Percentiles rank a stretch among this genome's conserved stretches.
These are phyloP conservation scores for Parafenestella ontariensis DNA, from an alignment of 2,329 filamentous ascomycete genomes.

Conservation along the genomic window DNA sequence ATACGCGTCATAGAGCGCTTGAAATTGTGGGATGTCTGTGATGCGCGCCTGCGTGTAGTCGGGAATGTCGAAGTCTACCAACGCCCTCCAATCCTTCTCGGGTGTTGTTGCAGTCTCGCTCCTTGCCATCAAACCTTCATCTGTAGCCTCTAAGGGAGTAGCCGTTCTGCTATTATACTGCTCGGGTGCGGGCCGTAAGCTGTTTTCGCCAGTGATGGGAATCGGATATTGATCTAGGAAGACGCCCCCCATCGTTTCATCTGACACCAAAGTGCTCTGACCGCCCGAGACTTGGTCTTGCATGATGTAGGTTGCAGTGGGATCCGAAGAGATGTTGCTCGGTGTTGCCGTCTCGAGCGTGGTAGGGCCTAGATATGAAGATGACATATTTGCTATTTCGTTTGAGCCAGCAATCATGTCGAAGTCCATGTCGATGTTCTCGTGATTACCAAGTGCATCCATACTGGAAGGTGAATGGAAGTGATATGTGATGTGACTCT, in stretches of 20 bases:
- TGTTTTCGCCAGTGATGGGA: not conserved
- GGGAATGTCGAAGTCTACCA: conserved; percentile 6
- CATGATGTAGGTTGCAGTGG: not conserved
- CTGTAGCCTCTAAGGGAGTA: not conserved
- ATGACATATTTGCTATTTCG: not conserved
- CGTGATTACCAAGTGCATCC: not conserved
- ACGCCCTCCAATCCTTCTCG: not conserved
- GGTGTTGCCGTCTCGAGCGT: not conserved
- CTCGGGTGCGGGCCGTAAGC: not conserved
- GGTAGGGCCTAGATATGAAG: not conserved
- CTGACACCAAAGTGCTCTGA: not conserved
- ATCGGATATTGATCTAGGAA: not conserved
- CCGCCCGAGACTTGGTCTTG: not conserved
- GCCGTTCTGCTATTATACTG: not conserved
- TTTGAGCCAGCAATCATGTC: not conserved
- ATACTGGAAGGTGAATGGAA: not conserved
- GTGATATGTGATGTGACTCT: not conserved
- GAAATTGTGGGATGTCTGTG: conserved; percentile 13
- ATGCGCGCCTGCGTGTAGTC: conserved; percentile 8
- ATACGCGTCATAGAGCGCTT: conserved; percentile 18
- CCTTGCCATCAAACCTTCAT: not conserved
- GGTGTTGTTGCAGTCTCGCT: not conserved
- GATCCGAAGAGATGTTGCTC: not conserved
- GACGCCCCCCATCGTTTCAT: not conserved
- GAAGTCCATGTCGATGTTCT: not conserved